Evolutionary conservation across 352 stramenopile genomes (phyloP).

Genomic region (Phytopythium sindhum): DNA sequence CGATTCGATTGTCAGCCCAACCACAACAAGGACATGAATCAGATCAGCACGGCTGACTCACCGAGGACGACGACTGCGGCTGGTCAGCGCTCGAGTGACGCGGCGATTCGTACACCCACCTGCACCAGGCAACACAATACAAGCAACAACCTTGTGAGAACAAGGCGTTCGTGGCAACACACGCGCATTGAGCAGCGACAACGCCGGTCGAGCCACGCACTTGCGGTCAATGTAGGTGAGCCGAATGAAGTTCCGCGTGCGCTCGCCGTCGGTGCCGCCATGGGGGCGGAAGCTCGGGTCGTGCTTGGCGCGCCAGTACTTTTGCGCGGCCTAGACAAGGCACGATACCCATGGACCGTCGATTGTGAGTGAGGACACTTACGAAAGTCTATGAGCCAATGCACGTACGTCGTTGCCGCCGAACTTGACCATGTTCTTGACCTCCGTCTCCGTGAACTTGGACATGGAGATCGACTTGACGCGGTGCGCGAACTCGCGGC

Average conservation of each 20-base stretch:
- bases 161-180: background rate
- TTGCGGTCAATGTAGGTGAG: constrained; percentile 87
- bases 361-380: too few species aligned
- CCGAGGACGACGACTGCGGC: constrained; percentile 28
- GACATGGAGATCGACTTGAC: constrained; percentile 94
- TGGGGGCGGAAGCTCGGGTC: constrained; percentile 75
- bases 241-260: constrained; percentile 87
- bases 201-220: constrained; percentile 19
- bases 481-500: constrained; percentile 90
- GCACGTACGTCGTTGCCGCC: constrained; percentile 83
- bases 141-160: background rate
- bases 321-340: constrained; percentile 59
- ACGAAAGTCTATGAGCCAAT: background rate
- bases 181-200: background rate
- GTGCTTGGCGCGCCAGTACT: constrained; percentile 82
- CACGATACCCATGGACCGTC: background rate
- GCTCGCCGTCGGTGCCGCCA: constrained; percentile 71
- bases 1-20: background rate
- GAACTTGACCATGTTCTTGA: constrained; percentile 86
- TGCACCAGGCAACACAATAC: constrained; percentile 10
- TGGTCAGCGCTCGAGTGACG: constrained; percentile 39
- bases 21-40: background rate
- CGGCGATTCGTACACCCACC: constrained; percentile 80
- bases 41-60: constrained; percentile 14
- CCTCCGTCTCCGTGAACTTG: constrained; percentile 90